These are phyloP conservation scores for Podila verticillata DNA, from an alignment of 192 early-diverging fungal species.

Conservation along the genomic window DNA sequence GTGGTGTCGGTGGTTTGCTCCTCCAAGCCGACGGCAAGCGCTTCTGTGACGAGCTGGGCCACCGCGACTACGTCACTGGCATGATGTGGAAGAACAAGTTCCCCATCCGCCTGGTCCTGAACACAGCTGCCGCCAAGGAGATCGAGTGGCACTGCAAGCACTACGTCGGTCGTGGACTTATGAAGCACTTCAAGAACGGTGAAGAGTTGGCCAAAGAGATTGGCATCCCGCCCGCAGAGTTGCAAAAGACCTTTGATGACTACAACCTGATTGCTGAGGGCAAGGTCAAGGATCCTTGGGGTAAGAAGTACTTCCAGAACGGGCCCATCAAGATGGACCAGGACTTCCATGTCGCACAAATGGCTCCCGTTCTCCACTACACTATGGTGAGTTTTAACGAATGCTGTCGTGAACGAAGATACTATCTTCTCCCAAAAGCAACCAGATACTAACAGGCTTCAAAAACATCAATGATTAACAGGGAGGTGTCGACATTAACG, in stretches of 20 bases:
- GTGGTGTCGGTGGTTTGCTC: conserved; percentile 91
- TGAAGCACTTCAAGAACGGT: conserved; percentile 82
- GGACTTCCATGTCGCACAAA: conserved; percentile 73
- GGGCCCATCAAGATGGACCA: conserved; percentile 62
- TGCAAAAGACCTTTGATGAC: conserved; percentile 65
- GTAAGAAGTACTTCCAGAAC: conserved; percentile 77
- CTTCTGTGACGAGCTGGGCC: conserved; percentile 93
- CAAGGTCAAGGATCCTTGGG: conserved; percentile 69
- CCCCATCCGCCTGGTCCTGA: conserved; percentile 85
- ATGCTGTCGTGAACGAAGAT: not conserved
- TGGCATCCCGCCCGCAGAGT: conserved; percentile 57
- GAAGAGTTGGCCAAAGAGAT: conserved; percentile 86
- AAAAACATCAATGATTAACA: conserved; percentile 11
- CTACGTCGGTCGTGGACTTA: conserved; percentile 88
- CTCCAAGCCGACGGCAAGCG: conserved; percentile 84
- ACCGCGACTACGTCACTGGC: conserved; percentile 93
- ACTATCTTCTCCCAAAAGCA: conserved; percentile 49
- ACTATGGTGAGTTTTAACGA: conserved; percentile 74
- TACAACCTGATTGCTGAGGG: conserved; percentile 68
- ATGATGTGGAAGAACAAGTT: conserved; percentile 89
- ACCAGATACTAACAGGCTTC: not conserved
- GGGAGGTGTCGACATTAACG: conserved; percentile 89
- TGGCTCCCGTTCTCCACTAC: conserved; percentile 87
- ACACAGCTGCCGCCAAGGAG: conserved; percentile 86
- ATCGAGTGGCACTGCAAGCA: conserved; percentile 96